phyloP scores from a whole-genome alignment of 305 asterid species.

The Fraxinus angustifolia region DNA sequence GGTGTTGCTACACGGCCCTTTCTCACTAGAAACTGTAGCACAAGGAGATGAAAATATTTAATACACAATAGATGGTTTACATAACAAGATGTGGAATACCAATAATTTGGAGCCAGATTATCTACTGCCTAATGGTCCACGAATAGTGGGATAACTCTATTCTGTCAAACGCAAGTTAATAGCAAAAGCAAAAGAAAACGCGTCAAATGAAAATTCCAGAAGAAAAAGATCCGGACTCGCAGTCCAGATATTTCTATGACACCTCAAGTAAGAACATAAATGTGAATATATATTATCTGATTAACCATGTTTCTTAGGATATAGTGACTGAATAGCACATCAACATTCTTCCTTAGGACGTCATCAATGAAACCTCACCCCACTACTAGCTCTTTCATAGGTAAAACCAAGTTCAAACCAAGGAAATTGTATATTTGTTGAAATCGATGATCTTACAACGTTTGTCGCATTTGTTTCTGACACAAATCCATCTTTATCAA shows the following conservation, averaged over 20 bases:
- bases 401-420: background rate
- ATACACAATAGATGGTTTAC: background rate
- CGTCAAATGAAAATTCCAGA: background rate
- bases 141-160: background rate
- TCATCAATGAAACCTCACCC: background rate
- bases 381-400: constrained; percentile 1
- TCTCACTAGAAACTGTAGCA: constrained; percentile 76
- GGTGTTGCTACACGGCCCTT: constrained; percentile 72
- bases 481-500: constrained; percentile 88
- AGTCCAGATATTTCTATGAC: background rate
- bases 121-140: background rate
- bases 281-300: background rate
- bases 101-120: background rate
- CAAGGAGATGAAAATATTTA: constrained; percentile 15
- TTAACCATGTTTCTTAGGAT: background rate
- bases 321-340: background rate
- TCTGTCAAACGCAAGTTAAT: background rate
- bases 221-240: background rate
- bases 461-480: constrained; percentile 94
- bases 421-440: constrained; percentile 4
- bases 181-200: background rate
- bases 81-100: background rate
- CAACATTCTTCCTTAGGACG: background rate
- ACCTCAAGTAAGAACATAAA: background rate
- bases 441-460: constrained; percentile 49